A percentile compares a stretch with the other conserved stretches of the same genome.
These are phyloP conservation scores for Pisolithus sp. DNA, from an alignment of 768 basidiomycete genomes.

Conservation along the genomic window DNA sequence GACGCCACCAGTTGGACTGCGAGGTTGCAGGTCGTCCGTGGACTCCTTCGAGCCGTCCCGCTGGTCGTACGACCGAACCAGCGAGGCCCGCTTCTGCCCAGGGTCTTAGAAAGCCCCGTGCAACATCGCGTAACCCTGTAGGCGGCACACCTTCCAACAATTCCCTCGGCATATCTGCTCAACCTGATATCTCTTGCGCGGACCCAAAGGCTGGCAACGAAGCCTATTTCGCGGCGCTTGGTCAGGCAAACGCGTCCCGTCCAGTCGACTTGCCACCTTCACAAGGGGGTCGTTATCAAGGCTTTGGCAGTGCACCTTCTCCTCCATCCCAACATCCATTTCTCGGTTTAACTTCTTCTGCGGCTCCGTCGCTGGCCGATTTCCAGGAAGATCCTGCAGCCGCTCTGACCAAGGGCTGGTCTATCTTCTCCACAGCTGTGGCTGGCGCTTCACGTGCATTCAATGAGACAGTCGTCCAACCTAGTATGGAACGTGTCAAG, in stretches of 20 bases:
- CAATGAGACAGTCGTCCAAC: constrained; percentile 84
- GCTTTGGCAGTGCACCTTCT: constrained; percentile 74
- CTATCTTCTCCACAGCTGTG: constrained; percentile 84
- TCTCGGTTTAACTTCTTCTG: constrained; percentile 67
- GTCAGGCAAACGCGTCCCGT: constrained; percentile 72
- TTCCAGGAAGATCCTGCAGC: constrained; percentile 81
- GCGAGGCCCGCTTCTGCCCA: constrained; percentile 68
- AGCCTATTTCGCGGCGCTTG: constrained; percentile 76
- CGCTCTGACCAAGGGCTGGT: constrained; percentile 93
- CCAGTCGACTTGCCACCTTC: constrained; percentile 80
- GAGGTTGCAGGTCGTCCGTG: constrained; percentile 69
- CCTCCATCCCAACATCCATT: constrained; percentile 54
- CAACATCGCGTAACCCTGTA: constrained; percentile 50
- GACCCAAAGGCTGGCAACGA: constrained; percentile 83
- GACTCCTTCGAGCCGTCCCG: constrained; percentile 69
- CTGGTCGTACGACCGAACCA: constrained; percentile 39
- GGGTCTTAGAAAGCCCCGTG: constrained; percentile 82
- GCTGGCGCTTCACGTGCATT: constrained; percentile 73
- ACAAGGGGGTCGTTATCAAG: constrained; percentile 89
- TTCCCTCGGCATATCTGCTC: constrained; percentile 40
- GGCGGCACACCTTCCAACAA: constrained; percentile 49
- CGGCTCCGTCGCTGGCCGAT: constrained; percentile 73
- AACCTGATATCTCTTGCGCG: constrained; percentile 31
- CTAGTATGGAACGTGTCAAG: constrained; percentile 71
- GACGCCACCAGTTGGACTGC: constrained; percentile 62